Percentiles rank a stretch among this genome's conserved stretches.
Evolutionary conservation across 352 stramenopile genomes (phyloP).

Genomic region (Pythium volutum): DNA sequence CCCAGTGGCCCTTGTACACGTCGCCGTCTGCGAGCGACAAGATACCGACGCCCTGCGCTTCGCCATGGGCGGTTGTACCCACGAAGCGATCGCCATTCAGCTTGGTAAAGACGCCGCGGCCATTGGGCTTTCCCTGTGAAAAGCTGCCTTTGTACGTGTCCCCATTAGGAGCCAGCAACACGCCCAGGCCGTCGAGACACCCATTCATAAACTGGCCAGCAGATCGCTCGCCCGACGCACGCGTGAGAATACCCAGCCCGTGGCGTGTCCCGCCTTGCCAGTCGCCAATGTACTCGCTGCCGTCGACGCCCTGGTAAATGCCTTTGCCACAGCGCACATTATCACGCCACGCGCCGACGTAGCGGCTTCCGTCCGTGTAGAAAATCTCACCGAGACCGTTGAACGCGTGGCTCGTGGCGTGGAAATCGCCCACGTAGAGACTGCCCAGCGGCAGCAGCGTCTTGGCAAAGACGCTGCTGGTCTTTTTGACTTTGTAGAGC

Average conservation of each 20-base stretch:
- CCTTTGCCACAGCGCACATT: slow-evolving; percentile 67
- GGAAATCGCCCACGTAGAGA: slow-evolving; percentile 78
- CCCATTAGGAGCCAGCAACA: slow-evolving; percentile 60
- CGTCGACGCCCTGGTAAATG: slow-evolving; percentile 55
- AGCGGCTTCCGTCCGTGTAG: slow-evolving; percentile 79
- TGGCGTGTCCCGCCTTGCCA: slow-evolving; percentile 79
- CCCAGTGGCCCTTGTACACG: slow-evolving; percentile 87
- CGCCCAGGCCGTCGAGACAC: slow-evolving; percentile 71
- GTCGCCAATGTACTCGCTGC: slow-evolving; percentile 65
- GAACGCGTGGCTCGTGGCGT: slow-evolving; percentile 34
- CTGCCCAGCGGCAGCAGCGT: slow-evolving; percentile 57
- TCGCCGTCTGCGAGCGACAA: slow-evolving; percentile 80
- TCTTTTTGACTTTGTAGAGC: slow-evolving; percentile 25
- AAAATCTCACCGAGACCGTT: slow-evolving; percentile 86
- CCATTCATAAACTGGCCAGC: slow-evolving; percentile 79
- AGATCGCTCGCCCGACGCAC: slow-evolving; percentile 81
- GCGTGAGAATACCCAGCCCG: slow-evolving; percentile 74
- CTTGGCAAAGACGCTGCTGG: slow-evolving; percentile 50
- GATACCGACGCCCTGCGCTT: slow-evolving; percentile 73
- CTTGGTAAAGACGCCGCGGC: slow-evolving; percentile 64
- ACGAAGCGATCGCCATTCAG: slow-evolving; percentile 67
- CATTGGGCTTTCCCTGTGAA: slow-evolving; percentile 35
- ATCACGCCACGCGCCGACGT: slow-evolving; percentile 77
- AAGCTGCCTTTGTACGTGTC: slow-evolving; percentile 85
- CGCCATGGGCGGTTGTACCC: slow-evolving; percentile 57